A percentile compares a stretch with the other conserved stretches of the same genome.
Conservation (phyloP, 2,329 filamentous ascomycete genomes). For the Plectosphaerella sp. region DNA sequence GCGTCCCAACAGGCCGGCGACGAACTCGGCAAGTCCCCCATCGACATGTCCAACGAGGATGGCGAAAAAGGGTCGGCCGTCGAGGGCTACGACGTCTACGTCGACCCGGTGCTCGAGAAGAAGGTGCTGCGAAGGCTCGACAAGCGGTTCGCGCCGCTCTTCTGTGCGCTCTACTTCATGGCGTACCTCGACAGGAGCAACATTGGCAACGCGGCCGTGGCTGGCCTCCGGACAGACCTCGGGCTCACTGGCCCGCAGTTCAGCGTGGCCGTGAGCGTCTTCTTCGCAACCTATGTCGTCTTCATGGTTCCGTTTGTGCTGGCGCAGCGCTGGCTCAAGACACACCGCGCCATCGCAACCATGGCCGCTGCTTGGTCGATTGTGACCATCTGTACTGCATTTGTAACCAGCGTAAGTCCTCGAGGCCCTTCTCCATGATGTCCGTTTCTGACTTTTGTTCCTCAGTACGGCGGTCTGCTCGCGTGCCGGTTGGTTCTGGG, state of each 20-base stretch:
- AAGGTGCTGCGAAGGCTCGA: slow-evolving; percentile 1
- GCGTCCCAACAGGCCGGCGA: neutral
- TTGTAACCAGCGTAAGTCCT: neutral
- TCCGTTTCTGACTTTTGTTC: no score
- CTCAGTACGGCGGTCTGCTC: slow-evolving; percentile 1
- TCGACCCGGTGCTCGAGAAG: slow-evolving; percentile 1
- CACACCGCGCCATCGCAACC: slow-evolving; percentile 4
- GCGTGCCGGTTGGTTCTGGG: slow-evolving; percentile 7
- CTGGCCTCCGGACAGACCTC: slow-evolving; percentile 50
- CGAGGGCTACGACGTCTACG: neutral
- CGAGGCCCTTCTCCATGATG: no score
- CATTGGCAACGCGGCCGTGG: slow-evolving; percentile 55
- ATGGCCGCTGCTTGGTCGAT: slow-evolving; percentile 6
- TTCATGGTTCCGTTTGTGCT: slow-evolving; percentile 49
- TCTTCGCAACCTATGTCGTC: slow-evolving; percentile 58
- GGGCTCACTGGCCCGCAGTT: slow-evolving; percentile 49
- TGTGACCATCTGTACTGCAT: slow-evolving; percentile 9
- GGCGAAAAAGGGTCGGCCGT: neutral
- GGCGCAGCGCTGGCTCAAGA: slow-evolving; percentile 2
- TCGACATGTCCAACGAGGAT: neutral
- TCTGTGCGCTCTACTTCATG: slow-evolving; percentile 2
- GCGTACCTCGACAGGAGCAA: slow-evolving; percentile 28
- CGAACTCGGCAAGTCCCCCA: neutral
- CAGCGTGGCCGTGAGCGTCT: slow-evolving; percentile 51
- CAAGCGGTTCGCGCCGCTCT: slow-evolving; percentile 1